A percentile compares a stretch with the other conserved stretches of the same genome.
phyloP scores from a whole-genome alignment of 306 rosid genomes.

The Acmispon strigosus region DNA sequence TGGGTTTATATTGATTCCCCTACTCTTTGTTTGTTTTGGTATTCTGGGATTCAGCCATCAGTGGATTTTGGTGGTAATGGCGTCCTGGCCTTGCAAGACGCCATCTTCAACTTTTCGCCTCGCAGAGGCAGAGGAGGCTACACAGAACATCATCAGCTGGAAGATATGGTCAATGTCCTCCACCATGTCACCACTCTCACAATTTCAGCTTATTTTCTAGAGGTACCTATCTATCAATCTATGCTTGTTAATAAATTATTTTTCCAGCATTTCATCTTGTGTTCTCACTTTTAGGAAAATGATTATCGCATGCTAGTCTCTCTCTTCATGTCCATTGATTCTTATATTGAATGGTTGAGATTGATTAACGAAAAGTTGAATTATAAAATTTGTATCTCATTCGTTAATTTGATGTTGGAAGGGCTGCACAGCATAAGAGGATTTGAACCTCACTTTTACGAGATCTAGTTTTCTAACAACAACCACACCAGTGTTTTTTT shows the following conservation, averaged over 20 bases:
- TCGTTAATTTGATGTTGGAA: too few species aligned
- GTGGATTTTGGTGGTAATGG: background rate
- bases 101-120: background rate
- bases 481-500: too few species aligned
- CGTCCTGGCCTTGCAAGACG: background rate
- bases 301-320: too few species aligned
- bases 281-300: too few species aligned
- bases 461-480: too few species aligned
- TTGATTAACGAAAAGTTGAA: too few species aligned
- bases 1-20: constrained; percentile 16
- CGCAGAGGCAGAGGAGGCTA: background rate
- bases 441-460: too few species aligned
- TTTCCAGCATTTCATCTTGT: too few species aligned
- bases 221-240: constrained; percentile 20
- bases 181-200: constrained; percentile 13
- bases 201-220: constrained; percentile 21
- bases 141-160: background rate
- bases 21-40: constrained; percentile 1
- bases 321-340: too few species aligned
- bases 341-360: too few species aligned
- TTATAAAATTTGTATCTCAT: too few species aligned
- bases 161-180: background rate
- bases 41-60: background rate
- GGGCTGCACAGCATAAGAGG: too few species aligned
- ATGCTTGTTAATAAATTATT: background rate